Percentiles rank a stretch among this genome's conserved stretches.
These are phyloP conservation scores for Pythium brachiatum DNA, from an alignment of 352 stramenopile genomes.

Conservation along the genomic window DNA sequence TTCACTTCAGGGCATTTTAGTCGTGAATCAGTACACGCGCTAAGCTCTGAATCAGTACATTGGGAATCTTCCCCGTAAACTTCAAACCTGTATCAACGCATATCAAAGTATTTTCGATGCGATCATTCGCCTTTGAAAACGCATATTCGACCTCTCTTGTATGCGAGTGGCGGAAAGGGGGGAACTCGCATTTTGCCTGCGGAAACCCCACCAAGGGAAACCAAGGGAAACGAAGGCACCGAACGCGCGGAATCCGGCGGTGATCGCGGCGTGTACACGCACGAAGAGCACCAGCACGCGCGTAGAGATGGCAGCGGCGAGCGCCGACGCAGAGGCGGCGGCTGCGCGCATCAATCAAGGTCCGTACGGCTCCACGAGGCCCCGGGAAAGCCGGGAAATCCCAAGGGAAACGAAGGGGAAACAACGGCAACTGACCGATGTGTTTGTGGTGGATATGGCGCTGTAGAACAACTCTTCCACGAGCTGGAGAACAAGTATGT, in stretches of 20 bases:
- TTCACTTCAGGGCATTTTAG: too few relatives aligned
- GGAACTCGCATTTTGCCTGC: not conserved
- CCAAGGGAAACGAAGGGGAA: not conserved
- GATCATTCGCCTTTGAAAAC: slow-evolving; percentile 10
- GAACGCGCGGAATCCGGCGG: not conserved
- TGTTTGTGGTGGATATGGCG: not conserved
- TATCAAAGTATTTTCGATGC: not conserved
- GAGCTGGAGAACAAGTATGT: slow-evolving; percentile 78
- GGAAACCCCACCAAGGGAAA: slow-evolving; percentile 11
- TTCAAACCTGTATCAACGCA: not conserved
- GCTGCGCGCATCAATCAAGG: slow-evolving; percentile 24
- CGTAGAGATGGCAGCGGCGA: slow-evolving; percentile 12
- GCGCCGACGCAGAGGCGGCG: slow-evolving; percentile 15
- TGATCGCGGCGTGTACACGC: not conserved
- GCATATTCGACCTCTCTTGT: slow-evolving; percentile 4
- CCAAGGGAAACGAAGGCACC: slow-evolving; percentile 12
- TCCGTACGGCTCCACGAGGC: not conserved
- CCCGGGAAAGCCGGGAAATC: not conserved
- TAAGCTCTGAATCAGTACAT: not conserved
- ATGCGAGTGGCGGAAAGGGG: not conserved
- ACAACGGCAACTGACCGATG: not conserved
- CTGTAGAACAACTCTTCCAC: slow-evolving; percentile 71
- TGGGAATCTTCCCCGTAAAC: not conserved
- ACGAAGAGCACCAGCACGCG: not conserved
- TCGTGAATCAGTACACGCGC: too few relatives aligned